Evolutionary conservation across 108 stramenopile genomes (phyloP).

Genomic region (Aurantiochytrium sp.): DNA sequence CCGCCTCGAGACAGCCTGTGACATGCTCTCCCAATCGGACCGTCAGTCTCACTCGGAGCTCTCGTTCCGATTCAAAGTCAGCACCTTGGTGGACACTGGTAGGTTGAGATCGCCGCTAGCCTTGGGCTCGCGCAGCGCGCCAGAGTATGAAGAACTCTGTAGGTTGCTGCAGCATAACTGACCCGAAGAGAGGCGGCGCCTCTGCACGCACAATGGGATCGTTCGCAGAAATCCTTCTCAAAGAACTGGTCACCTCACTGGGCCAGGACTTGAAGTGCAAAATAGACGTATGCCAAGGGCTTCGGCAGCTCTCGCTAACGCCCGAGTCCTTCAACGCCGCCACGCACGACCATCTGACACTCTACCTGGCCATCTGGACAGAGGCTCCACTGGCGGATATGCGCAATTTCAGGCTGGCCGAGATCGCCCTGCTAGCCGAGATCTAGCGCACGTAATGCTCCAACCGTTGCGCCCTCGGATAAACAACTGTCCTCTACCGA

Average conservation of each 20-base stretch:
- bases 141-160: too few relatives aligned
- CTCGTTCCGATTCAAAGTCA: neutral
- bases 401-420: neutral
- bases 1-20: neutral
- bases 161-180: too few relatives aligned
- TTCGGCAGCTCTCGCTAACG: neutral
- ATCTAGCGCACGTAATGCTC: too few relatives aligned
- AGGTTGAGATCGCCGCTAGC: neutral
- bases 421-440: neutral
- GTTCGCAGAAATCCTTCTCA: neutral
- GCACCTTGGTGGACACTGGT: neutral
- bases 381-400: neutral
- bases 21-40: neutral
- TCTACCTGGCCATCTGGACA: neutral
- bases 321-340: neutral
- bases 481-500: neutral
- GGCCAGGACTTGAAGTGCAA: slow-evolving; percentile 19
- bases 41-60: too few relatives aligned
- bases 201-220: too few relatives aligned
- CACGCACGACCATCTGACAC: neutral
- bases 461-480: too few relatives aligned
- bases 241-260: neutral
- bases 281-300: neutral
- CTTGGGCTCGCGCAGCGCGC: too few relatives aligned
- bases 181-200: too few relatives aligned